phyloP scores from a whole-genome alignment of 306 rosid genomes.

The Castanospermum australe region DNA sequence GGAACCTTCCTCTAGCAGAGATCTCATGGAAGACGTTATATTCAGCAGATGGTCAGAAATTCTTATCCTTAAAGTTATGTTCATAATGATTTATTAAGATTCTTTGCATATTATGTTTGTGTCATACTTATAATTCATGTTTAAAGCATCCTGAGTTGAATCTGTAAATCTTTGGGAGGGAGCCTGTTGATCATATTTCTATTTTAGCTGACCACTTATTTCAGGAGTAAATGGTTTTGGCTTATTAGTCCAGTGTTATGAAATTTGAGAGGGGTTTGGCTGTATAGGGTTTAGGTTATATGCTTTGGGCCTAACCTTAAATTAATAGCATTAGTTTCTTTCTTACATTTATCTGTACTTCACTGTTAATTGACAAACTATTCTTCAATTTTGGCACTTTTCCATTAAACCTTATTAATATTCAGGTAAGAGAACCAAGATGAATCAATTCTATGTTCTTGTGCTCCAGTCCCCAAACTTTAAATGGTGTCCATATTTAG shows the following conservation, averaged over 20 bases:
- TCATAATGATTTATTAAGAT: not conserved
- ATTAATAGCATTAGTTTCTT: no score
- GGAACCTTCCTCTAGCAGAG: conserved; percentile 55
- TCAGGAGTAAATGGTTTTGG: no score
- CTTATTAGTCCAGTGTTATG: no score
- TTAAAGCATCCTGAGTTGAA: conserved; percentile 3
- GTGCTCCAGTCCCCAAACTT: not conserved
- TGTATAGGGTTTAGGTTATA: no score
- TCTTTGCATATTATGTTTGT: not conserved
- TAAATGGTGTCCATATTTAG: not conserved
- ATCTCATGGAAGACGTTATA: conserved; percentile 68
- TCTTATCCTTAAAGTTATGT: conserved; percentile 19
- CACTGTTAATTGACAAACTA: no score
- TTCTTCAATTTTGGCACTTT: no score
- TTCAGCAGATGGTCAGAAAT: conserved; percentile 61
- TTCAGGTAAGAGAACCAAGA: not conserved
- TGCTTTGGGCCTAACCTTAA: no score
- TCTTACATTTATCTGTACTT: no score
- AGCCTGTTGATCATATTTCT: not conserved
- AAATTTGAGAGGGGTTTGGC: no score
- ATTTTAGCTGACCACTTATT: not conserved
- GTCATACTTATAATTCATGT: not conserved
- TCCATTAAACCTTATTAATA: no score
- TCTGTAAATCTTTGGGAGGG: not conserved
- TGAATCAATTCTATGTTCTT: not conserved